Evolutionary conservation across 2,329 filamentous ascomycete species (phyloP).

Genomic region (Ophiostoma montium): DNA sequence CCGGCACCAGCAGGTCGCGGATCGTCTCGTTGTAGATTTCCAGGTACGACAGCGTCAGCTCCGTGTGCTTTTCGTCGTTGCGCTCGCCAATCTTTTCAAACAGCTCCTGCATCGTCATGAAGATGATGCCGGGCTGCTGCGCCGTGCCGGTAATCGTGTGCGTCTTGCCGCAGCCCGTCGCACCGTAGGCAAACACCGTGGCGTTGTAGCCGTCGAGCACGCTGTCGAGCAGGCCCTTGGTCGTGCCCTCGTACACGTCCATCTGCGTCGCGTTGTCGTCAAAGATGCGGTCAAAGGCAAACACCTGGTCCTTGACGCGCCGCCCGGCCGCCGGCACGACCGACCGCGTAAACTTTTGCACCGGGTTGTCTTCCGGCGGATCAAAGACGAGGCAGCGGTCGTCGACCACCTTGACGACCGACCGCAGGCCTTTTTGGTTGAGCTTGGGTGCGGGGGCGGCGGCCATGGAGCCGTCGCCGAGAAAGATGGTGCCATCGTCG

Average conservation of each 20-base stretch:
- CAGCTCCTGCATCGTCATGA: constrained; percentile 96
- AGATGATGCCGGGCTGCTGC: constrained; percentile 93
- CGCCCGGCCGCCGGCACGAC: constrained; percentile 68
- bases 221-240: constrained; percentile 77
- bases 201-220: constrained; percentile 97
- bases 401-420: constrained; percentile 92
- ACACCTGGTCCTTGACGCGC: constrained; percentile 92
- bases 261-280: constrained; percentile 86
- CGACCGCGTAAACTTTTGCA: constrained; percentile 74
- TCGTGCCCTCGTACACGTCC: constrained; percentile 92
- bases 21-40: constrained; percentile 99
- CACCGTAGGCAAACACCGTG: constrained; percentile 95
- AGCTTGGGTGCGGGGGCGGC: constrained; percentile 72
- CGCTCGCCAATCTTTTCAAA: constrained; percentile 91
- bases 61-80: constrained; percentile 73
- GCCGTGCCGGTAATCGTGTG: constrained; percentile 91
- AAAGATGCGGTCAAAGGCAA: constrained; percentile 92
- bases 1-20: constrained; percentile 79
- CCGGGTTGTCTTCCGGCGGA: constrained; percentile 84
- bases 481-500: constrained; percentile 79
- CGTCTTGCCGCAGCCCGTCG: constrained; percentile 95
- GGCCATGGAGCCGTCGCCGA: constrained; percentile 95
- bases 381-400: constrained; percentile 94
- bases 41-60: constrained; percentile 84
- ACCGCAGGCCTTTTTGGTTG: constrained; percentile 70